A percentile compares a stretch with the other conserved stretches of the same genome.
Evolutionary conservation across 192 early-diverging fungal species (phyloP).

Genomic region (Gamsiella multidivaricata): DNA sequence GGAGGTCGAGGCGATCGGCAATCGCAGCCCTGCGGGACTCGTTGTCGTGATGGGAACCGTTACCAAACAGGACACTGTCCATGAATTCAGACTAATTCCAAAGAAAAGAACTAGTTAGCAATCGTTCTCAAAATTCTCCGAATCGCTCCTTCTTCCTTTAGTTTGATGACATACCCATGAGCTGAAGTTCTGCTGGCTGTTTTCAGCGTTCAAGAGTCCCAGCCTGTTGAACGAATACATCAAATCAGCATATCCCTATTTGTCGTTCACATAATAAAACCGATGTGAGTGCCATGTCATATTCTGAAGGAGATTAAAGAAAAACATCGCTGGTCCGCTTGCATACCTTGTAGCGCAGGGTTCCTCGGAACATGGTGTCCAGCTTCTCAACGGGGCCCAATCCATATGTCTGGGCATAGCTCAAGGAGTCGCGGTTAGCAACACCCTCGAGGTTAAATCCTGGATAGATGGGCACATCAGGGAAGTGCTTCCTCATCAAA

Average conservation of each 20-base stretch:
- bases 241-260: constrained; percentile 86
- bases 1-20: constrained; percentile 53
- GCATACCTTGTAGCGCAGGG: constrained; percentile 79
- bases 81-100: constrained; percentile 53
- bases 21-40: constrained; percentile 40
- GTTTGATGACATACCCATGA: constrained; percentile 56
- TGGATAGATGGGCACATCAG: constrained; percentile 79
- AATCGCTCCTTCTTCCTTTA: neutral
- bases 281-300: too few relatives aligned
- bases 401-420: constrained; percentile 88
- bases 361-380: constrained; percentile 96
- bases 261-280: too few relatives aligned
- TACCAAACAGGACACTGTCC: constrained; percentile 53
- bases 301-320: too few relatives aligned
- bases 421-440: constrained; percentile 93
- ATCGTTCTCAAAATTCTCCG: too few relatives aligned
- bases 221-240: constrained; percentile 82
- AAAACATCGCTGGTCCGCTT: neutral
- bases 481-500: constrained; percentile 78
- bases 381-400: constrained; percentile 75
- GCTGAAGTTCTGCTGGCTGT: constrained; percentile 32
- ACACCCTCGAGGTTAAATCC: constrained; percentile 95
- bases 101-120: neutral
- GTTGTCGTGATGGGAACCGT: constrained; percentile 23
- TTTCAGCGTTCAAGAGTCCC: constrained; percentile 77